Evolutionary conservation across 352 stramenopile genomes (phyloP).

Genomic region (Thalassiosira livingstoniorum): DNA sequence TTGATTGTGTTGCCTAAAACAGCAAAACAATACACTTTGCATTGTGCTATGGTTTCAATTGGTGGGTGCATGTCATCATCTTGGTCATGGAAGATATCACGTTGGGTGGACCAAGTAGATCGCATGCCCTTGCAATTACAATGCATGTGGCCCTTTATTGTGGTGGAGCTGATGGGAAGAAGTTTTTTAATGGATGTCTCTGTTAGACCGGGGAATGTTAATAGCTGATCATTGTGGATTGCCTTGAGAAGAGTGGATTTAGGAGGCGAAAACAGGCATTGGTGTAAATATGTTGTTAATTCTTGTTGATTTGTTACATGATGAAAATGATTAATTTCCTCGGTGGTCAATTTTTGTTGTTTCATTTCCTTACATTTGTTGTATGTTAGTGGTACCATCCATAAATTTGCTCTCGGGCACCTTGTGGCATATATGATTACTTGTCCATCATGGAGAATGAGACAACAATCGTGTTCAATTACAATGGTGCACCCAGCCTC

Average conservation of each 20-base stretch:
- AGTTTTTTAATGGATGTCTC: slow-evolving; percentile 19
- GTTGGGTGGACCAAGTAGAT: too few relatives aligned
- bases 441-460: background rate
- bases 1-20: background rate
- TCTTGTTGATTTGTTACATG: background rate
- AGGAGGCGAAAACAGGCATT: slow-evolving; percentile 1
- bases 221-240: slow-evolving; percentile 17
- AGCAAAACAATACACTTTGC: too few relatives aligned
- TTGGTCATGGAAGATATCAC: too few relatives aligned
- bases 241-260: slow-evolving; percentile 10
- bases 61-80: too few relatives aligned
- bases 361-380: too few relatives aligned
- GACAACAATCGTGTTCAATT: background rate
- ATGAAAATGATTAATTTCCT: background rate
- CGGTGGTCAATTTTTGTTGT: too few relatives aligned
- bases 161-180: slow-evolving; percentile 35
- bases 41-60: too few relatives aligned
- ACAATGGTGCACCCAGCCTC: background rate
- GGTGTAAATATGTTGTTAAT: slow-evolving; percentile 1
- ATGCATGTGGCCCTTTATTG: slow-evolving; percentile 54
- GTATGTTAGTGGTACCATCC: background rate
- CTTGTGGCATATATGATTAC: background rate
- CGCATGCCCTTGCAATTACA: background rate
- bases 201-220: slow-evolving; percentile 50
- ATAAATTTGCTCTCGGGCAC: background rate